phyloP scores from a whole-genome alignment of 2,329 filamentous ascomycete species.

The Juglanconis oblonga region DNA sequence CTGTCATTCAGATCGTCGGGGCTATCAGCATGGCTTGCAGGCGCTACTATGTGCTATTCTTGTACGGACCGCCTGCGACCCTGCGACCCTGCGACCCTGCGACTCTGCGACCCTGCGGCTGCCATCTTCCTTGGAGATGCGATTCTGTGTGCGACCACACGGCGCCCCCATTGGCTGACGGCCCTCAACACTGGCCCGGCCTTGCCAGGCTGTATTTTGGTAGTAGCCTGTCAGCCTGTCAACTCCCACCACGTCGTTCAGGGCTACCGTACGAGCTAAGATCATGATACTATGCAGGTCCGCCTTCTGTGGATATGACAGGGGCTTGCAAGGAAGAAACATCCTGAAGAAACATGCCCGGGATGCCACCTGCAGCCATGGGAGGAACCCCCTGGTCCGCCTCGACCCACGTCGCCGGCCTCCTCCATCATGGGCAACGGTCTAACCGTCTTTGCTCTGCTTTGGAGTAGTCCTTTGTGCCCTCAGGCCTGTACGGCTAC shows the following conservation, averaged over 20 bases:
- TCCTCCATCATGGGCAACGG: constrained; percentile 10
- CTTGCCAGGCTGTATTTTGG: too few relatives aligned
- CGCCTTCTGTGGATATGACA: constrained; percentile 5
- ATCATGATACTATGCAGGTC: neutral
- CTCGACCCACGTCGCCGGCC: constrained; percentile 9
- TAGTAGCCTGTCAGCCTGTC: too few relatives aligned
- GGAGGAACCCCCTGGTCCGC: constrained; percentile 8
- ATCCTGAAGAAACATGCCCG: constrained; percentile 7
- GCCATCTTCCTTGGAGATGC: neutral
- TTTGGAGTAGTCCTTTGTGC: too few relatives aligned
- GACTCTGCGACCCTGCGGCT: too few relatives aligned
- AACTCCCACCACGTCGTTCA: constrained; percentile 6
- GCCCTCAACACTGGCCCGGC: neutral
- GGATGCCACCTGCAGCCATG: constrained; percentile 8
- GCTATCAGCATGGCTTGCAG: constrained; percentile 1
- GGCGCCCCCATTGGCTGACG: neutral
- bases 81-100: too few relatives aligned
- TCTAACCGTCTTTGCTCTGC: neutral
- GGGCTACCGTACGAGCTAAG: constrained; percentile 4
- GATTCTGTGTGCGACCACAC: neutral
- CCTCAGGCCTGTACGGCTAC: too few relatives aligned
- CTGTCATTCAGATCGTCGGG: neutral
- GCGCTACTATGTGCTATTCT: constrained; percentile 18
- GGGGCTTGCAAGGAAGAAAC: constrained; percentile 8
- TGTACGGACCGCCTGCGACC: neutral